Evolutionary conservation across 805 yeast species (phyloP), one percentile per base, ranked within the genome.

Genomic region (Saccharomycopsis sp.): DNA sequence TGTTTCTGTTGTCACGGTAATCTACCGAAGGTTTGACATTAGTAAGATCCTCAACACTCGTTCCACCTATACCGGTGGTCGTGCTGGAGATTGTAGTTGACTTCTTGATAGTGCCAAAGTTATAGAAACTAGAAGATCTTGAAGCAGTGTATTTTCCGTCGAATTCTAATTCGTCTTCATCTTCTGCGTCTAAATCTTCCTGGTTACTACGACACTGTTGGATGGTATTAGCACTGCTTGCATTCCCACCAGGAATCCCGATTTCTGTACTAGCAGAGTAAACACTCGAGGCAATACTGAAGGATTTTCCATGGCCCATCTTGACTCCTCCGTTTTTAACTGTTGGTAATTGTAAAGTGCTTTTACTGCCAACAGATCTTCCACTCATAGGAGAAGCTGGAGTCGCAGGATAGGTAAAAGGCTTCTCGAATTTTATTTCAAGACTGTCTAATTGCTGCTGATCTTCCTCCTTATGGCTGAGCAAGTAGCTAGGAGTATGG

Each of bases 231-330:
- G 49, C 49, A 44, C 49, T 17, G 22, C 49, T 44, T 8, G 19
- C 20, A 19, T 52, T 29, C 9, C 20, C 22, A n/a, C 34, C 17
- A 52, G 7, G 25, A 5, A 19, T 23, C 52, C 3, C 53, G 29
- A 14, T 55, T 47, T 12, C 61, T 53, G 38, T 56, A 47, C 12
- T 17, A 17, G 49, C 49, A 5, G 61, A 58, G 51, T 59, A 59
- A 22, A 59, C 55, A 50, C 57, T 53, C 3, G 60, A 57, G 3
- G 62, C 62, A 34, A 59, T 41, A 56, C 55, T 47, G 8, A 57
- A 35, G 19, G 52, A 47, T 24, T 61, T 52, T 14, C 53, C 57
- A 22, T 59, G 62, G 38, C 61, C 61, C 22, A 57, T 56, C 19
- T 55, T 55, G 38, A 29, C 12, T 5, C 38, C 38, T 17, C 51